A percentile compares a stretch with the other conserved stretches of the same genome.
phyloP scores from a whole-genome alignment of 441 rosid genomes.

The Corymbia citriodora region DNA sequence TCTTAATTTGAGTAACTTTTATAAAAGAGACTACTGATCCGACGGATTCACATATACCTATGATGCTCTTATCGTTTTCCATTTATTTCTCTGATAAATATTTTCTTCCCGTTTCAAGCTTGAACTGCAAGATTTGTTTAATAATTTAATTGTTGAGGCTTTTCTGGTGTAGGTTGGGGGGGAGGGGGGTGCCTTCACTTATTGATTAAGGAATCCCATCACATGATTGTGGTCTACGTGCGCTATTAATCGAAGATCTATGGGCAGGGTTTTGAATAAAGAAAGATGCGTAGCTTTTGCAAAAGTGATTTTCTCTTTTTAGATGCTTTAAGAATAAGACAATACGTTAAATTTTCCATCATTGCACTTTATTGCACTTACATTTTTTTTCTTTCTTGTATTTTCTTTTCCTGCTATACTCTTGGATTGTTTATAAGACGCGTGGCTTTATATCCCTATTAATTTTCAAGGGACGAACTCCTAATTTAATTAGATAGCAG shows the following conservation, averaged over 20 bases:
- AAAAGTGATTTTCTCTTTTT: neutral
- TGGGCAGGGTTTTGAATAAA: neutral
- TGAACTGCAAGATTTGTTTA: too few relatives aligned
- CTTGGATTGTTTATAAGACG: neutral
- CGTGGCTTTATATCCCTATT: neutral
- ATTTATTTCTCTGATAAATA: neutral
- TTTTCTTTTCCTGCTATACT: neutral
- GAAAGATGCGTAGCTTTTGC: neutral
- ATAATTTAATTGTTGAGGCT: neutral
- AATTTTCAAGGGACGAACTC: neutral
- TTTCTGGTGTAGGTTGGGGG: neutral
- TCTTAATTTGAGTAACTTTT: neutral
- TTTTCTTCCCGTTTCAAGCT: too few relatives aligned
- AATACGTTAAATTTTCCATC: neutral
- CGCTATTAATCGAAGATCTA: neutral
- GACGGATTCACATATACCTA: too few relatives aligned
- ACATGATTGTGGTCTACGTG: neutral
- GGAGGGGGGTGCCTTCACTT: neutral
- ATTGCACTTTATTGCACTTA: neutral
- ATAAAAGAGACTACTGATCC: too few relatives aligned
- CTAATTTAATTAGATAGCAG: neutral
- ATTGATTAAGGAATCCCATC: neutral
- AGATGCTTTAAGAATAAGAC: neutral
- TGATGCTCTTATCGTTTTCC: neutral
- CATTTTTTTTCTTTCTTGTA: neutral